Evolutionary conservation across 2,329 filamentous ascomycete species (phyloP).

Genomic region (Phialophora macrospora): DNA sequence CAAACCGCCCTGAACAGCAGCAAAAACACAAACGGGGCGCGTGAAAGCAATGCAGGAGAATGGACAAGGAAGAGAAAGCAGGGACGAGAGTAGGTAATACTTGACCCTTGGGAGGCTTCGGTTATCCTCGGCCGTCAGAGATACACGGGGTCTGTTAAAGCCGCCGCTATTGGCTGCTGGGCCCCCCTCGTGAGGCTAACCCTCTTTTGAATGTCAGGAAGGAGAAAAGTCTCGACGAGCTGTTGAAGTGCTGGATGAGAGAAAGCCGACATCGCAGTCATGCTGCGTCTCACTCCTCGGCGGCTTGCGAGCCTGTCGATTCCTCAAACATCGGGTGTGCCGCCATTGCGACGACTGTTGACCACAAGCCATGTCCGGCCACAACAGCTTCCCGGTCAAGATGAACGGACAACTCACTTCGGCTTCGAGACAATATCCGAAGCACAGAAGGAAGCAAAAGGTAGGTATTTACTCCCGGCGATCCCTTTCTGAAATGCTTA

Average conservation of each 20-base stretch:
- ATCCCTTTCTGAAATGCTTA: not conserved
- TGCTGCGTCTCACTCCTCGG: constrained; percentile 25
- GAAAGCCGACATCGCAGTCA: constrained; percentile 8
- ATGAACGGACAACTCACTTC: constrained; percentile 78
- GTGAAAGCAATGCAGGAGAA: not conserved
- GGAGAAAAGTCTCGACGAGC: not conserved
- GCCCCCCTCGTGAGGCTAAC: not conserved
- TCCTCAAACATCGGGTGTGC: not conserved
- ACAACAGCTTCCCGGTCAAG: constrained; percentile 37
- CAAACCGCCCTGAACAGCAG: not conserved
- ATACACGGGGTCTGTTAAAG: not conserved
- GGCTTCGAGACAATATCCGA: constrained; percentile 86
- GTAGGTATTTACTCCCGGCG: constrained; percentile 46
- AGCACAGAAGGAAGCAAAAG: constrained; percentile 72
- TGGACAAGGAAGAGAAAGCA: constrained; percentile 17
- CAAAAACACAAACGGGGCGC: not conserved
- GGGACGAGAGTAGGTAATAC: constrained; percentile 1
- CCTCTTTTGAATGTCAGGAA: not conserved
- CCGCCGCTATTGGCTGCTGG: not conserved
- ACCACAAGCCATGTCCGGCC: constrained; percentile 15
- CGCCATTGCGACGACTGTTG: constrained; percentile 16
- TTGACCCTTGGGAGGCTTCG: constrained; percentile 10
- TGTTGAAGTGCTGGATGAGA: not conserved
- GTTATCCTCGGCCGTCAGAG: constrained; percentile 30
- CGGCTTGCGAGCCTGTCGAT: constrained; percentile 10